phyloP scores from a whole-genome alignment of 2,329 filamentous ascomycete genomes.

The Leptographium procerum region DNA sequence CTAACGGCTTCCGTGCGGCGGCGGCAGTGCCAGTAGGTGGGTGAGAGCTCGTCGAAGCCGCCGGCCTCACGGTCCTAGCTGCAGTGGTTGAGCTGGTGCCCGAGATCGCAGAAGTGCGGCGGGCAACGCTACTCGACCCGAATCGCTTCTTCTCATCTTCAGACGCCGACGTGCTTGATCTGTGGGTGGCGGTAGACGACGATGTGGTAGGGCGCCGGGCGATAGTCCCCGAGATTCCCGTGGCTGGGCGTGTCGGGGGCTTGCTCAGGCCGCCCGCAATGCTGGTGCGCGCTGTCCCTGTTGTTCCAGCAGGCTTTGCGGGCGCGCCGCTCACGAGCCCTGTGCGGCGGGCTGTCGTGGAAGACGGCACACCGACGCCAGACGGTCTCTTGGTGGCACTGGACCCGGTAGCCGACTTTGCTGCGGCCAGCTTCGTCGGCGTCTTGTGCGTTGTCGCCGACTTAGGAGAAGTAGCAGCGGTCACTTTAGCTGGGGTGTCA shows the following conservation, averaged over 20 bases:
- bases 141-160: slow-evolving; percentile 26
- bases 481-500: neutral
- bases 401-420: slow-evolving; percentile 13
- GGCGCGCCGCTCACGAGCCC: slow-evolving; percentile 15
- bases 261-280: slow-evolving; percentile 18
- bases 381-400: slow-evolving; percentile 15
- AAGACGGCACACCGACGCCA: slow-evolving; percentile 4
- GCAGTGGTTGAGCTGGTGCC: neutral
- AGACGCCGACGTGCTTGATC: slow-evolving; percentile 22
- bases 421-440: slow-evolving; percentile 14
- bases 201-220: slow-evolving; percentile 21
- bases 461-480: slow-evolving; percentile 10
- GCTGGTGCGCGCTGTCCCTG: slow-evolving; percentile 15
- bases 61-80: neutral
- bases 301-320: slow-evolving; percentile 20
- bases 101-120: slow-evolving; percentile 22
- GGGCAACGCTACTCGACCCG: slow-evolving; percentile 12
- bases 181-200: slow-evolving; percentile 19
- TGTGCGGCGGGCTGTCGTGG: slow-evolving; percentile 15
- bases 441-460: slow-evolving; percentile 11
- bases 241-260: slow-evolving; percentile 19
- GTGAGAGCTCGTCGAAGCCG: neutral
- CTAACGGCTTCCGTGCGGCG: slow-evolving; percentile 16
- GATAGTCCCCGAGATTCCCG: slow-evolving; percentile 15
- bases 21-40: slow-evolving; percentile 10